A percentile compares a stretch with the other conserved stretches of the same genome.
phyloP scores from a whole-genome alignment of 176 grass and related monocot genomes.

The Pontederia paniculata region DNA sequence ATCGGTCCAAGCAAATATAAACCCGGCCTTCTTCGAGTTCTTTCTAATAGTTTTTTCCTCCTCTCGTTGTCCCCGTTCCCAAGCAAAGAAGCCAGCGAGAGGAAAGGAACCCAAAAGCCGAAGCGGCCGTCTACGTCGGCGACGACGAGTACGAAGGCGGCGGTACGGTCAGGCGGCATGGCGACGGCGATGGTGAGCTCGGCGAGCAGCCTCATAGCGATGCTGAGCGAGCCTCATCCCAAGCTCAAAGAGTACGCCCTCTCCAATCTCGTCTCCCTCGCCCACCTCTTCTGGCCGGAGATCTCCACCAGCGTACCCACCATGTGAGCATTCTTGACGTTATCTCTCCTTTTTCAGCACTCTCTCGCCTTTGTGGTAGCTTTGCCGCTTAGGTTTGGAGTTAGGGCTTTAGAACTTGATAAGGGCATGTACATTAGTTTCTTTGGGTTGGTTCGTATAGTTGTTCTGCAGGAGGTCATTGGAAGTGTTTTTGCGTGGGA shows the following conservation, averaged over 20 bases:
- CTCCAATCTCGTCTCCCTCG: constrained; percentile 71
- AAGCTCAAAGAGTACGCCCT: constrained; percentile 90
- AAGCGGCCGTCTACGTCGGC: neutral
- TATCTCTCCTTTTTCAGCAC: neutral
- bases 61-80: neutral
- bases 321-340: constrained; percentile 40
- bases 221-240: constrained; percentile 74
- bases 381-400: neutral
- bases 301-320: constrained; percentile 93
- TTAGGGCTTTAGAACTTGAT: neutral
- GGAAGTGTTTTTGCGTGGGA: too few species aligned
- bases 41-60: too few species aligned
- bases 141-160: too few species aligned
- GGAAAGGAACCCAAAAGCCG: too few species aligned
- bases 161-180: constrained; percentile 6
- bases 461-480: neutral
- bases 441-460: neutral
- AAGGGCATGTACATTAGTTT: too few species aligned
- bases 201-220: constrained; percentile 80
- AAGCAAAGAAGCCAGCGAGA: too few species aligned
- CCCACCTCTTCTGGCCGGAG: constrained; percentile 98
- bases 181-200: constrained; percentile 73
- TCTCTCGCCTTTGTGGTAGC: constrained; percentile 7
- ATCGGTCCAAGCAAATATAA: too few species aligned
- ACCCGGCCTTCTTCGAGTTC: too few species aligned